Base-by-base conservation (phyloP, 345 rosid genomes). In the Viola odorata region DNA sequence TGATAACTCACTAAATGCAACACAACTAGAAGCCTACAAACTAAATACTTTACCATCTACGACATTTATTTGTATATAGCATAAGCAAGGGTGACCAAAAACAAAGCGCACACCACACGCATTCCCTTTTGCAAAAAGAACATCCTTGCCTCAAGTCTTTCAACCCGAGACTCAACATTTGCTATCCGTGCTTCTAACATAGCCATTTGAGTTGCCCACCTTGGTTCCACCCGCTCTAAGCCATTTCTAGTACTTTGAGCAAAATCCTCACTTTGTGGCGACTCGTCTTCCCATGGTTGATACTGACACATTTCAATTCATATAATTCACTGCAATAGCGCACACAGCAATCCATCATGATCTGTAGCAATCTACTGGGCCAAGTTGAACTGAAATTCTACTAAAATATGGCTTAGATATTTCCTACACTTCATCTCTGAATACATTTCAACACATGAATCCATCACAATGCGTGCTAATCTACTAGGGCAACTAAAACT, bases 211-310 rank as follows among this genome's bases (percentile, higher is more conserved):
- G 60, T 50, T 51, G 55, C 69, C 77, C 66, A 66, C 51, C 53
- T 55, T 1, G 41, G 45, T n/a, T 16, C 65, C 0, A 48, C 44
- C 45, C 14, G 50, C 36, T 36, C 66, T 32, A 47, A 13, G 13
- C 23, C 70, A 52, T 59, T 69, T 64, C 17, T 8, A 1, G 41
- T 66, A 17, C 40, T 49, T 11, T 8, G 52, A 12, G 38, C 11
- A 54, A 32, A 37, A 44, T 74, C 69, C 48, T 69, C 70, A 44
- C 4, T 58, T 12, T 47, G 17, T 8, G 49, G 42, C n/a, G 50
- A 71, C 68, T 71, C 68, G 8, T 66, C 70, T 32, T 78, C 79
- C 79, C 66, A 65, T n/a, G 65, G 50, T 44, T 70, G 63, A 58
- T 67, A 50, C 40, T 1, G 57, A 53, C 79, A 72, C 77, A 75